Base-by-base conservation (phyloP, 371 early-diverging fungal genomes). In the Smittium mucronatum region DNA sequence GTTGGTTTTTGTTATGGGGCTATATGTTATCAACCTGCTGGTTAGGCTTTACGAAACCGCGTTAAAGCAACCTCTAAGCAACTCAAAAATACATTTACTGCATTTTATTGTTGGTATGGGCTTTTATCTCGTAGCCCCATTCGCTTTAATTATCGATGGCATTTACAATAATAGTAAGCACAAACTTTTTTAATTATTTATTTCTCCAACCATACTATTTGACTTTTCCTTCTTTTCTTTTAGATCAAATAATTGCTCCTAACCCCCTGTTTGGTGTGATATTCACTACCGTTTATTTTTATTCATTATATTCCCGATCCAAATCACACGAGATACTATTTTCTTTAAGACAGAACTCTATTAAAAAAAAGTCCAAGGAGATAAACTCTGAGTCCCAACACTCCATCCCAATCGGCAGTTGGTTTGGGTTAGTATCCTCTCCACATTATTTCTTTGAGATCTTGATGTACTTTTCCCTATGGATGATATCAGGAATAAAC, bases 391-490 rank as follows among this genome's bases (percentile, higher is more conserved):
- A 67, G 32, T 30, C 36, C 58, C 75, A 71, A 1, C 87, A 88
- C 71, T 68, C 66, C 28, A 82, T 90, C 16, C 89, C 91, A 0
- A 77, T 78, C 69, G 90, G 90, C 25, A 88, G 86, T 69, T 84
- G 88, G 87, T 90, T 89, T 73, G 76, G 84, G 67, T 77, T 71
- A 67, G 73, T 89, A 15, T 85, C 86, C 5, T 76, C 82, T 2
- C 89, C 91, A 29, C 91, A 90, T 74, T 90, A 88, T 68, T 77
- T 87, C 31, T 84, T 86, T 58, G 91, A 90, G 70, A 87, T 90
- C 64, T 67, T 90, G n/a, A 75, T 90, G 57, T 90, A 90, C 70
- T n/a, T 83, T 36, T 74, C 77, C 0, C 35, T 84, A n/a, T 73
- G 78, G 68, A 72, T 78, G 64, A 69, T 68, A n/a, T 60, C 73